Conservation (phyloP, 371 early-diverging fungal genomes). For the Rhizopus sp. region DNA sequence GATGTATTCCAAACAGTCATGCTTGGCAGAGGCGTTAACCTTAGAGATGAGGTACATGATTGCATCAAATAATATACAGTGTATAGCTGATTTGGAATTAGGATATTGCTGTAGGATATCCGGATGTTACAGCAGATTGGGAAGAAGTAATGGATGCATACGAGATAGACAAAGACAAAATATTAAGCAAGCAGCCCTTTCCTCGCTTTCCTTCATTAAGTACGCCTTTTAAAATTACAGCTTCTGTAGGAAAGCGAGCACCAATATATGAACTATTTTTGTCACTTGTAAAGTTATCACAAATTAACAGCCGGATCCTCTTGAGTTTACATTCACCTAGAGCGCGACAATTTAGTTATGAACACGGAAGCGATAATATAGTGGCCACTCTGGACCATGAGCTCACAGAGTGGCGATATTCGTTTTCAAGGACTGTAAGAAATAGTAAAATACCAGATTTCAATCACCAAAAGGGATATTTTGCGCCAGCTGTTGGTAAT, state of each 20-base stretch:
- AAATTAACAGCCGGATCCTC: constrained; percentile 38
- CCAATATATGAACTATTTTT: constrained; percentile 40
- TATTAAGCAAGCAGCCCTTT: constrained; percentile 1
- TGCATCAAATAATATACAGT: neutral
- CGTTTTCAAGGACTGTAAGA: constrained; percentile 33
- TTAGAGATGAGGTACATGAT: constrained; percentile 37
- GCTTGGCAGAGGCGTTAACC: constrained; percentile 37
- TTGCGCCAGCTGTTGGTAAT: constrained; percentile 39
- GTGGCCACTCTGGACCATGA: constrained; percentile 40
- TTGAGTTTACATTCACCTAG: constrained; percentile 42
- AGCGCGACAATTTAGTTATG: constrained; percentile 33
- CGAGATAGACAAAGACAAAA: constrained; percentile 18
- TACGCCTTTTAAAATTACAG: constrained; percentile 9
- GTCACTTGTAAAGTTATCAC: constrained; percentile 39
- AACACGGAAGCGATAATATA: constrained; percentile 40
- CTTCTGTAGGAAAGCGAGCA: constrained; percentile 10
- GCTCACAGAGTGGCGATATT: constrained; percentile 44
- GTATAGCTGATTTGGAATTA: neutral
- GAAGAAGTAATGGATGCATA: constrained; percentile 44
- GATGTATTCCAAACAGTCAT: constrained; percentile 44
- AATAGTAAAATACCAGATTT: constrained; percentile 28
- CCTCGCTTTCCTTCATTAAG: constrained; percentile 35
- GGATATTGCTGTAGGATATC: constrained; percentile 41
- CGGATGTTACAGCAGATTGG: constrained; percentile 31
- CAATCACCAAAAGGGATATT: constrained; percentile 30